These are phyloP conservation scores for Pecoramyces ruminantium DNA, from an alignment of 192 early-diverging fungal species.

Conservation along the genomic window DNA sequence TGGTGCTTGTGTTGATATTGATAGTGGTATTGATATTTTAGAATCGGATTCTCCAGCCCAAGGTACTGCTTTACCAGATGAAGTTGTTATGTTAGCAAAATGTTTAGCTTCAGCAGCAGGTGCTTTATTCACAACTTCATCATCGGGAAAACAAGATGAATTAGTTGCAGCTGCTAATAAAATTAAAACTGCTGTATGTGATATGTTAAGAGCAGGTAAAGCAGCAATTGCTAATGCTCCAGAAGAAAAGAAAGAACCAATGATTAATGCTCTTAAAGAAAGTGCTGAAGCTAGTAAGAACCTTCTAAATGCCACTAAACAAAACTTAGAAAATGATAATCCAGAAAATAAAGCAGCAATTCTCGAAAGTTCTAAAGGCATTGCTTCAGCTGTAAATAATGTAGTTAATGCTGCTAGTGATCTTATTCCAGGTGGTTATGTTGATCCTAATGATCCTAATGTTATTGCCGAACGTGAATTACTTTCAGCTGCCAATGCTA, in stretches of 20 bases:
- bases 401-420: constrained; percentile 13
- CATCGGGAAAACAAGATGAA: constrained; percentile 18
- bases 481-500: constrained; percentile 25
- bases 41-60: constrained; percentile 16
- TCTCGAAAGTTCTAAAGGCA: constrained; percentile 13
- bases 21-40: constrained; percentile 8
- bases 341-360: constrained; percentile 12
- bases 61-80: constrained; percentile 33
- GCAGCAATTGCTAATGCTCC: constrained; percentile 31
- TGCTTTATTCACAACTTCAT: constrained; percentile 10
- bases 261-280: constrained; percentile 16
- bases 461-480: constrained; percentile 38
- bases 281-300: constrained; percentile 9
- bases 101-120: constrained; percentile 23
- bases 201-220: constrained; percentile 26
- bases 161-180: constrained; percentile 15
- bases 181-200: constrained; percentile 19
- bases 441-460: constrained; percentile 39
- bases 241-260: constrained; percentile 8
- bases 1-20: constrained; percentile 15
- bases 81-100: constrained; percentile 29
- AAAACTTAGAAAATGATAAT: constrained; percentile 6
- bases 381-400: constrained; percentile 19
- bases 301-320: constrained; percentile 12
- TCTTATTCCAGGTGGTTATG: constrained; percentile 29